Evolutionary conservation across 2,329 filamentous ascomycete genomes (phyloP), one percentile per base, ranked within the genome.

Genomic region (Aspergillus tamarii): DNA sequence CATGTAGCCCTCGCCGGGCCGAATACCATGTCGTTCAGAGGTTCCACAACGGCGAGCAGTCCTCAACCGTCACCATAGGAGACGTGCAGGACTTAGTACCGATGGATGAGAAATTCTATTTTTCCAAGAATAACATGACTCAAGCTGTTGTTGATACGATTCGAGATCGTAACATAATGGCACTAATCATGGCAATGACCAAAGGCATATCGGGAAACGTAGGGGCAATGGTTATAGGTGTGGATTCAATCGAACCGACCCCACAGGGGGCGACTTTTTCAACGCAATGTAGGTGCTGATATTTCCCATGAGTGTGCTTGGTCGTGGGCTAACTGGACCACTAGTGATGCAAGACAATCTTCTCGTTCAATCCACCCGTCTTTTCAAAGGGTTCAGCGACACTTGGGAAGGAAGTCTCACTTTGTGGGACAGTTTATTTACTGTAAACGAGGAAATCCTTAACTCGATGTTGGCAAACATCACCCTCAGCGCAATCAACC

Each of bases 401-500:
- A 0, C 21, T 0, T 53, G 26, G 50, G 21, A 0, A 11, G 26
- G 50, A 53, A 19, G 0, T 0, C 4, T 14, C 14, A 53, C 12
- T 7, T 0, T 9, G 0, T 28, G 4, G 12, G 16, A 32, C 12
- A 30, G 0, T 0, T 6, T 53, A 14, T 53, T 53, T 5, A 53
- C 50, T 7, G 19, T 53, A 0, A 34, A 34, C 0, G 50, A 53
- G 10, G 50, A 53, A 2, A 34, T 53, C 0, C 16, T 53, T 2
- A 53, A 53, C 30, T 53, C 50, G 0, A 8, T 53, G 50, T 3
- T 53, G 19, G 50, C 50, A 4, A 53, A 53, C 14, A 0, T 53
- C 30, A 53, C 50, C 19, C 4, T 53, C 0, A 53, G 50, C 30
- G 28, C 30, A 10, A 53, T 53, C 50, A 53, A 28, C 3, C 50